phyloP scores from a whole-genome alignment of 2,329 filamentous ascomycete genomes.

The Talaromyces pinophilus region DNA sequence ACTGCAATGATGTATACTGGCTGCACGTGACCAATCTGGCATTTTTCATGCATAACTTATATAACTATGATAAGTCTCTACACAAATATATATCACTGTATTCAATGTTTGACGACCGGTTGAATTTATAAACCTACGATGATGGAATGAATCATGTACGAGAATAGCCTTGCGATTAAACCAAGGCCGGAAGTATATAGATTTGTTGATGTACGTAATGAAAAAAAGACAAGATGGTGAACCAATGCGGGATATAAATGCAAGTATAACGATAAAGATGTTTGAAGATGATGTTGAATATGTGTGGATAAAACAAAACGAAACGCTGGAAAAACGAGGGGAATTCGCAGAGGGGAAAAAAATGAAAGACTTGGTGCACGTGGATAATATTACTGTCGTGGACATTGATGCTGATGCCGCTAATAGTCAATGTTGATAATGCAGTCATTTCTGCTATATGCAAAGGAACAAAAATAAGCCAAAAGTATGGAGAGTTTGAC shows the following conservation, averaged over 20 bases:
- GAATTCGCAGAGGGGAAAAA: neutral
- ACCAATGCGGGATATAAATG: constrained; percentile 22
- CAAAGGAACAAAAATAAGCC: neutral
- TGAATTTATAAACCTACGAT: neutral
- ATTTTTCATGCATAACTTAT: neutral
- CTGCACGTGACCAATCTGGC: neutral
- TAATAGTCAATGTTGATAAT: constrained; percentile 4
- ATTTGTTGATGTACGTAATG: neutral
- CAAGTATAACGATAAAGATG: constrained; percentile 2
- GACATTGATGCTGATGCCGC: neutral
- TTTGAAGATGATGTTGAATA: constrained; percentile 5
- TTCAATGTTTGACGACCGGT: too few relatives aligned
- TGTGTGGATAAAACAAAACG: neutral
- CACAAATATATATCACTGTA: too few relatives aligned
- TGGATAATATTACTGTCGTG: neutral
- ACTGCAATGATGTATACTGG: neutral
- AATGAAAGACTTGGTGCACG: neutral
- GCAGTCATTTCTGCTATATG: neutral
- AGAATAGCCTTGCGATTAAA: neutral
- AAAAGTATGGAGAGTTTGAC: neutral
- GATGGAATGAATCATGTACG: neutral
- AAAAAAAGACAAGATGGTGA: neutral
- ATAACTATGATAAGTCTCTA: neutral
- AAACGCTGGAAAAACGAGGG: constrained; percentile 15
- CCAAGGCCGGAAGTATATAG: neutral